phyloP scores from a whole-genome alignment of 306 rosid species.

The Nissolia schottii region DNA sequence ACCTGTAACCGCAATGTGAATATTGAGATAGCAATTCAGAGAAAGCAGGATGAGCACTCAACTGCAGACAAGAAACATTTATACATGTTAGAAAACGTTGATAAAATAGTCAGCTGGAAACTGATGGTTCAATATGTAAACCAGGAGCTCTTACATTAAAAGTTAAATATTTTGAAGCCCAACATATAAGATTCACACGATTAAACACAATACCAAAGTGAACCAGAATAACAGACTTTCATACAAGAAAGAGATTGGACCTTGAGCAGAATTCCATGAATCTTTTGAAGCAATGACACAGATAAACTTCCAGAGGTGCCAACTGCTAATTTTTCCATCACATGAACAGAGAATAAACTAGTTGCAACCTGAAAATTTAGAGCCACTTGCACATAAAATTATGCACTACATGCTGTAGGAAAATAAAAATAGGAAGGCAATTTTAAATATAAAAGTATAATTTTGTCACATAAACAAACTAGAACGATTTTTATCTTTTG shows the following conservation, averaged over 20 bases:
- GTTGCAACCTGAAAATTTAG: conserved; percentile 66
- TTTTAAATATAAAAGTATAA: conserved; percentile 16
- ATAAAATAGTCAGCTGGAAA: conserved; percentile 12
- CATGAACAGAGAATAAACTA: conserved; percentile 66
- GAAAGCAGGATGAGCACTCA: conserved; percentile 79
- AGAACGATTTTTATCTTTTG: background rate
- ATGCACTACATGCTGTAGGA: background rate
- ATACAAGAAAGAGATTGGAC: conserved; percentile 30
- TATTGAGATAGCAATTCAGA: conserved; percentile 63
- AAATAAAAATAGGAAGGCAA: background rate
- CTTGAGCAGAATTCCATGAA: conserved; percentile 50
- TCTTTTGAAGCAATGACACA: conserved; percentile 66
- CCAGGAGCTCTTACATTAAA: background rate
- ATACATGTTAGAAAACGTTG: conserved; percentile 14
- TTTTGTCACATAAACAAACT: conserved; percentile 3
- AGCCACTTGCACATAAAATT: background rate
- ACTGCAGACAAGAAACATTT: conserved; percentile 49
- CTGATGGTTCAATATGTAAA: background rate
- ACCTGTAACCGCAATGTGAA: conserved; percentile 89
- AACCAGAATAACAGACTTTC: conserved; percentile 1
- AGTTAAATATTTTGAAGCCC: background rate
- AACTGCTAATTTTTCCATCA: conserved; percentile 58
- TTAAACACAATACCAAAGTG: background rate
- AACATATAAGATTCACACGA: background rate
- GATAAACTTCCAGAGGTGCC: conserved; percentile 76